Evolutionary conservation across 2,329 filamentous ascomycete species (phyloP).

Genomic region (Fragosphaeria purpurea): DNA sequence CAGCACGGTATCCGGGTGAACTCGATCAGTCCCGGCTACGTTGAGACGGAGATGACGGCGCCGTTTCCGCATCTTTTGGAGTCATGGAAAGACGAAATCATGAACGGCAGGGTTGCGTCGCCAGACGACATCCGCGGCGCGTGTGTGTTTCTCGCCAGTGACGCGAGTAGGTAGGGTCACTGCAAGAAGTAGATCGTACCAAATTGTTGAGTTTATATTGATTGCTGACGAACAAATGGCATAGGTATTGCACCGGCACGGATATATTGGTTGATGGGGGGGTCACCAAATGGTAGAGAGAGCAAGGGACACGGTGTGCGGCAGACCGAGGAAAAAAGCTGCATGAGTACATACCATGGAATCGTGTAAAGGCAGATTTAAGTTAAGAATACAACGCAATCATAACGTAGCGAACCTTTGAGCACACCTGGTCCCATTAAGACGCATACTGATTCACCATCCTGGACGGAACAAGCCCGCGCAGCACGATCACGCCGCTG

Average conservation of each 20-base stretch:
- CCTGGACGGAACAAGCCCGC: conserved; percentile 9
- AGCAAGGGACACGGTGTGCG: neutral
- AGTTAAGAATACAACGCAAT: too few relatives aligned
- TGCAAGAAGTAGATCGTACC: neutral
- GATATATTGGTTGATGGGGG: conserved; percentile 12
- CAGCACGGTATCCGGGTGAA: conserved; percentile 53
- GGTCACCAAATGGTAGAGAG: conserved; percentile 11
- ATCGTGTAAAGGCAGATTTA: too few relatives aligned
- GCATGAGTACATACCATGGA: too few relatives aligned
- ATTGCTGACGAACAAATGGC: too few relatives aligned
- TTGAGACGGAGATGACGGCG: conserved; percentile 62
- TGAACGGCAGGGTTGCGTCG: conserved; percentile 52
- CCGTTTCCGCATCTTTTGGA: conserved; percentile 50
- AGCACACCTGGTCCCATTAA: too few relatives aligned
- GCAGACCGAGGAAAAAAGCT: too few relatives aligned
- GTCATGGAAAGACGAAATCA: conserved; percentile 63
- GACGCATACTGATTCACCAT: conserved; percentile 11
- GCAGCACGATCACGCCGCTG: conserved; percentile 9
- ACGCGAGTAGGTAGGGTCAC: conserved; percentile 36
- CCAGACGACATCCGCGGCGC: conserved; percentile 52
- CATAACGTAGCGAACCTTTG: too few relatives aligned
- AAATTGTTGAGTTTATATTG: neutral
- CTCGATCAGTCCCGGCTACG: conserved; percentile 56
- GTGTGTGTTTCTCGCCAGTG: conserved; percentile 50
- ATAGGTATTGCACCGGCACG: conserved; percentile 8